phyloP scores from a whole-genome alignment of 2,329 filamentous ascomycete genomes.

The Nannizziopsis barbatae region DNA sequence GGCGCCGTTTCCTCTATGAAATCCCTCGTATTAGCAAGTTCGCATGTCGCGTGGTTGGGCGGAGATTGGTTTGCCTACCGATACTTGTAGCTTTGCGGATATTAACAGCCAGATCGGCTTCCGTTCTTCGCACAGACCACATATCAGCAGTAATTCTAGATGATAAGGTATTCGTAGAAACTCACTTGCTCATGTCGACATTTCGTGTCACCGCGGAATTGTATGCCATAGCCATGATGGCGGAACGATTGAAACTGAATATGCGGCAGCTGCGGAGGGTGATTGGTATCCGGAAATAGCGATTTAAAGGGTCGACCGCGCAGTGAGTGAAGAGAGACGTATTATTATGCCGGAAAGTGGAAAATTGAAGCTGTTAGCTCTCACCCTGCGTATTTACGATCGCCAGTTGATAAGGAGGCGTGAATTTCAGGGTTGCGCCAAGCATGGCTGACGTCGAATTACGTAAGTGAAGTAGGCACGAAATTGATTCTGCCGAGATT shows the following conservation, averaged over 20 bases:
- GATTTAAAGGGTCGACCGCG: neutral
- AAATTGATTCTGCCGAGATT: constrained; percentile 1
- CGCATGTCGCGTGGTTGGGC: constrained; percentile 9
- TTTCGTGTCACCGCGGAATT: constrained; percentile 33
- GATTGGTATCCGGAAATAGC: too few species aligned
- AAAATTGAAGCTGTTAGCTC: too few species aligned
- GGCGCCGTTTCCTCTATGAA: constrained; percentile 52
- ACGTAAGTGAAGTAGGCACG: constrained; percentile 8
- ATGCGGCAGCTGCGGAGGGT: neutral
- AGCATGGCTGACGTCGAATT: constrained; percentile 2
- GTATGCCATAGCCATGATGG: constrained; percentile 16
- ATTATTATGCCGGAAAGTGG: neutral
- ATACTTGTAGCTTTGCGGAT: constrained; percentile 58
- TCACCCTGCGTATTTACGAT: too few species aligned
- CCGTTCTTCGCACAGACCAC: constrained; percentile 34
- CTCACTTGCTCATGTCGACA: constrained; percentile 52
- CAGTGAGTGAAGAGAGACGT: neutral
- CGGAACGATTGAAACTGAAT: neutral
- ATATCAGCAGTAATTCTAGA: constrained; percentile 6
- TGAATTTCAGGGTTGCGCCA: too few species aligned
- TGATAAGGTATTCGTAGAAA: constrained; percentile 6
- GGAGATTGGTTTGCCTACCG: constrained; percentile 29
- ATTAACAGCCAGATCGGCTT: constrained; percentile 54
- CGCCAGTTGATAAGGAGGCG: too few species aligned
- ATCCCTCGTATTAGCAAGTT: neutral